Percentiles rank a stretch among this genome's conserved stretches.
Evolutionary conservation across 1,284 basidiomycete genomes (phyloP).

Genomic region (Exobasidium rhododendri): DNA sequence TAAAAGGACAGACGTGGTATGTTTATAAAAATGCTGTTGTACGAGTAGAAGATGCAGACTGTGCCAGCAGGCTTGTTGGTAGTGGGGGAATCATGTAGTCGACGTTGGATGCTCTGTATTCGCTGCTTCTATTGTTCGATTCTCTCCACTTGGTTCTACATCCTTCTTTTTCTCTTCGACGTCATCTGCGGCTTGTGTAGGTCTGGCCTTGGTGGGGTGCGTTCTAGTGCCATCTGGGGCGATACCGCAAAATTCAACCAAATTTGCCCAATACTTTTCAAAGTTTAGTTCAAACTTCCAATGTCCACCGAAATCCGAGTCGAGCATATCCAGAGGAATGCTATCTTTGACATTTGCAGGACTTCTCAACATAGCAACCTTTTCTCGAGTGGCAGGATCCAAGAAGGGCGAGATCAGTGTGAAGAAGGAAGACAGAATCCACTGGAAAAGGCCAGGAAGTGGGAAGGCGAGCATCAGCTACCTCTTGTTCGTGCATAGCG

Average conservation of each 20-base stretch:
- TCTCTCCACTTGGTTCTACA: background rate
- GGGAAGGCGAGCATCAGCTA: conserved; percentile 13
- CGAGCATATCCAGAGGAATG: conserved; percentile 71
- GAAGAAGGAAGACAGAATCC: conserved; percentile 59
- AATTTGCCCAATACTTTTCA: conserved; percentile 63
- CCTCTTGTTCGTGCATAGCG: conserved; percentile 3
- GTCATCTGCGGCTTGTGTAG: background rate
- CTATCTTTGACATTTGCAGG: conserved; percentile 64
- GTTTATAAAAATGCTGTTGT: too few relatives aligned
- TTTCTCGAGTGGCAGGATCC: conserved; percentile 83
- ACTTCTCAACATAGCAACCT: conserved; percentile 80
- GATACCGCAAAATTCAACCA: conserved; percentile 20
- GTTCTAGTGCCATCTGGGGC: conserved; percentile 12
- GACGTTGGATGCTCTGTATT: background rate
- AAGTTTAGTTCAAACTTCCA: conserved; percentile 75
- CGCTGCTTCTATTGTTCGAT: background rate
- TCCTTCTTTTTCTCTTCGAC: background rate
- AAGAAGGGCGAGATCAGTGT: conserved; percentile 80
- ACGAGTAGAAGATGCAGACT: too few relatives aligned
- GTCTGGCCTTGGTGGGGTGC: conserved; percentile 9
- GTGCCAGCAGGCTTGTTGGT: too few relatives aligned
- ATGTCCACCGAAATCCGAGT: conserved; percentile 70
- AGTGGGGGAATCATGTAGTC: too few relatives aligned
- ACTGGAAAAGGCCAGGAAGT: conserved; percentile 46
- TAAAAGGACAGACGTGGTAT: too few relatives aligned